Percentiles rank a stretch among this genome's conserved stretches.
Evolutionary conservation across 1,284 basidiomycete species (phyloP).

Genomic region (Gomphus sp.): DNA sequence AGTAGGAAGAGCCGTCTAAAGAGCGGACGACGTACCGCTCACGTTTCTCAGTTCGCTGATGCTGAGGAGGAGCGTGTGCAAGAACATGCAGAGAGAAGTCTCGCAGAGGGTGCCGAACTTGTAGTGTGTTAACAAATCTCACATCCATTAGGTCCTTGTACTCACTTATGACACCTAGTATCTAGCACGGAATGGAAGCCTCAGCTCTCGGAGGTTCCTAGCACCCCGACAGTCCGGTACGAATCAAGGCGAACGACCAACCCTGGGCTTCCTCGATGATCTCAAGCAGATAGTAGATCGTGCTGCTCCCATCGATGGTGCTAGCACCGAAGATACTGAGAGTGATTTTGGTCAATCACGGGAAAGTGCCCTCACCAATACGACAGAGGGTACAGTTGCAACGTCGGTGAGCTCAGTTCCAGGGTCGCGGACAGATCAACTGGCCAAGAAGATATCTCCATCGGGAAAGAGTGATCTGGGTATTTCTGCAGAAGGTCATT

Average conservation of each 20-base stretch:
- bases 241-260: constrained; percentile 21
- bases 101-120: constrained; percentile 60
- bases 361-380: constrained; percentile 36
- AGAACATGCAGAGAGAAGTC: constrained; percentile 75
- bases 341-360: constrained; percentile 48
- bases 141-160: not conserved
- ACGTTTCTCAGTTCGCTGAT: constrained; percentile 82
- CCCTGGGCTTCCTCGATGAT: constrained; percentile 20
- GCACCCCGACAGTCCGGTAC: constrained; percentile 51
- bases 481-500: constrained; percentile 22
- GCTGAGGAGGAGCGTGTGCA: constrained; percentile 66
- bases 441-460: constrained; percentile 43
- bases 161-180: constrained; percentile 29
- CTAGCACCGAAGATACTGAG: constrained; percentile 41
- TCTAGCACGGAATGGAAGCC: constrained; percentile 43
- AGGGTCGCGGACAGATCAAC: constrained; percentile 49
- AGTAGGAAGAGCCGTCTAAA: constrained; percentile 8
- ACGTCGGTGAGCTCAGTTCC: constrained; percentile 50
- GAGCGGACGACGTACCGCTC: constrained; percentile 26
- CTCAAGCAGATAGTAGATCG: constrained; percentile 24
- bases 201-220: constrained; percentile 59
- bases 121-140: constrained; percentile 36
- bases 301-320: constrained; percentile 20
- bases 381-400: constrained; percentile 39
- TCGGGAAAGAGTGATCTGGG: constrained; percentile 22